Evolutionary conservation across 176 grass and related monocot genomes (phyloP).

Genomic region (Carex cristatella): DNA sequence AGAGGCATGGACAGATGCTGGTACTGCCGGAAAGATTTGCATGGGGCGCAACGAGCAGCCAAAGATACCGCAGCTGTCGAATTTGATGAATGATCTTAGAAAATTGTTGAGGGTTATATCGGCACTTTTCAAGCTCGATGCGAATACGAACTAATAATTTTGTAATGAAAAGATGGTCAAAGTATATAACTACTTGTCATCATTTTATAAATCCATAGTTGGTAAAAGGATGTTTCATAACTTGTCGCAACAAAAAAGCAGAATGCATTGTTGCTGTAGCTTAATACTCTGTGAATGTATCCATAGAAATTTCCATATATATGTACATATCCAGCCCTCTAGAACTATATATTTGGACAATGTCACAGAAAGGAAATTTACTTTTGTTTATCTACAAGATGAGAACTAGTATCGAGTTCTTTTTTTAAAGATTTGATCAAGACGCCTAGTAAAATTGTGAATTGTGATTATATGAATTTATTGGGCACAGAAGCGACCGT

Average conservation of each 20-base stretch:
- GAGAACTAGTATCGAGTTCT: not conserved
- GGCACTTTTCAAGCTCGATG: not conserved
- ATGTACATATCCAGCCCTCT: not conserved
- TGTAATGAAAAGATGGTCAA: not conserved
- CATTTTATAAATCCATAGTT: not conserved
- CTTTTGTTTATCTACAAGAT: not conserved
- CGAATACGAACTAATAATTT: not conserved
- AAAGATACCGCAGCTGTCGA: not conserved
- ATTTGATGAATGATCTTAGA: not conserved
- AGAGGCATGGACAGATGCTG: not conserved
- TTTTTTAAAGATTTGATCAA: not conserved
- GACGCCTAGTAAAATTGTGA: not conserved
- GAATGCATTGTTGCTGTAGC: not conserved
- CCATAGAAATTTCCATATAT: not conserved
- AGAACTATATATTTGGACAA: not conserved
- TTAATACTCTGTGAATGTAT: not conserved
- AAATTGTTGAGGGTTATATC: slow-evolving; percentile 1
- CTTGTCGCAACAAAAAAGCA: too few relatives aligned
- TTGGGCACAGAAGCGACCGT: not conserved
- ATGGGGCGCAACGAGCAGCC: not conserved
- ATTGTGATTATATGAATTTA: not conserved
- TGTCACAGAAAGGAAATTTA: not conserved
- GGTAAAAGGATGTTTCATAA: not conserved
- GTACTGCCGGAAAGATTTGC: not conserved
- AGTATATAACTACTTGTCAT: too few relatives aligned